phyloP scores from a whole-genome alignment of 2,329 filamentous ascomycete species.

The Aspergillus sp. region DNA sequence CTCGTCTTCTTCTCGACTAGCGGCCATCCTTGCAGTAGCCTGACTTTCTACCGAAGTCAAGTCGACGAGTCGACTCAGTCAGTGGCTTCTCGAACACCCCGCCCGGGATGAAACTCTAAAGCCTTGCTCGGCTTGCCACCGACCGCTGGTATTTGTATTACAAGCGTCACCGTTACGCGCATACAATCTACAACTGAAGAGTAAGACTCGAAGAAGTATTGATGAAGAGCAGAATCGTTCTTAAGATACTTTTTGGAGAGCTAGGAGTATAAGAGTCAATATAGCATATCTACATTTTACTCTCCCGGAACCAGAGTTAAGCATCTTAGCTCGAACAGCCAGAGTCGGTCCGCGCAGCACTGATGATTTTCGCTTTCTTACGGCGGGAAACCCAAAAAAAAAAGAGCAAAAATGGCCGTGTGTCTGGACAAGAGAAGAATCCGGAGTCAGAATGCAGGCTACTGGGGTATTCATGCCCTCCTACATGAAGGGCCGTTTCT shows the following conservation, averaged over 20 bases:
- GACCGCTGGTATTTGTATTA: slow-evolving; percentile 14
- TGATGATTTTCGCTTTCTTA: slow-evolving; percentile 23
- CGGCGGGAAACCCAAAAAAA: slow-evolving; percentile 27
- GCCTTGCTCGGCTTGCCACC: slow-evolving; percentile 7
- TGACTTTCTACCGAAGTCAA: too few relatives aligned
- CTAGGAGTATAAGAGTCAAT: background rate
- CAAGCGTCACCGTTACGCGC: background rate
- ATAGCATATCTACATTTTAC: background rate
- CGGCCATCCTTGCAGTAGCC: background rate
- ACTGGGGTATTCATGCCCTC: slow-evolving; percentile 13
- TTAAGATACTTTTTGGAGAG: background rate
- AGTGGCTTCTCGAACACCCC: slow-evolving; percentile 12
- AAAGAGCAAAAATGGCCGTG: slow-evolving; percentile 15
- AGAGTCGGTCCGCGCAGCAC: slow-evolving; percentile 5
- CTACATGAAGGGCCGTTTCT: slow-evolving; percentile 4
- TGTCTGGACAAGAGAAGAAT: slow-evolving; percentile 18
- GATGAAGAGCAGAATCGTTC: background rate
- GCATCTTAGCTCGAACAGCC: background rate
- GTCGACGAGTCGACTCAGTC: background rate
- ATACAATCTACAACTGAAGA: background rate
- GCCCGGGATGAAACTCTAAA: slow-evolving; percentile 8
- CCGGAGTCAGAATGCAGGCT: slow-evolving; percentile 5
- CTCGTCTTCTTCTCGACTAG: background rate
- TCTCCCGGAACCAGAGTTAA: background rate
- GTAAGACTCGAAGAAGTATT: background rate